Percentiles rank a stretch among this genome's conserved stretches.
These are phyloP conservation scores for Pestalotiopsis sp. DNA, from an alignment of 2,329 filamentous ascomycete genomes.

Conservation along the genomic window DNA sequence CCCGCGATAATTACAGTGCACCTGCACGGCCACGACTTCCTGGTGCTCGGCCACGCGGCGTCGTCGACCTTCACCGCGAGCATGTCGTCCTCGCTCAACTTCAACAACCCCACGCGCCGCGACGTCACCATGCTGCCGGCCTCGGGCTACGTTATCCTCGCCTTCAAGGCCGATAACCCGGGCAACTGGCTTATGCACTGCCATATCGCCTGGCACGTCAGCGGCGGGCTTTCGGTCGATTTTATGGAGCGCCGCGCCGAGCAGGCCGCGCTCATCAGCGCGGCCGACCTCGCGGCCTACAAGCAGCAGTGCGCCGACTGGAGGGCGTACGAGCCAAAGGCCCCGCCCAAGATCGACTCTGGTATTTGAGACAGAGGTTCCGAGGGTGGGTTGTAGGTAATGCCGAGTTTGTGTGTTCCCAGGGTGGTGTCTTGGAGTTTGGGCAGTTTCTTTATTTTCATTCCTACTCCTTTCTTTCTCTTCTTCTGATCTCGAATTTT, in stretches of 20 bases:
- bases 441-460: background rate
- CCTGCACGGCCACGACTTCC: constrained; percentile 34
- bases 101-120: constrained; percentile 43
- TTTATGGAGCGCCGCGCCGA: constrained; percentile 41
- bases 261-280: constrained; percentile 10
- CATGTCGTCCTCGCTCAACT: constrained; percentile 29
- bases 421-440: background rate
- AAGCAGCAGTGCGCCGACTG: constrained; percentile 14
- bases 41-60: constrained; percentile 25
- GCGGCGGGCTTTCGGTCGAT: constrained; percentile 49
- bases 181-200: constrained; percentile 50
- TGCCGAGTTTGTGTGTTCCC: background rate
- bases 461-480: background rate
- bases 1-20: constrained; percentile 16
- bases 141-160: constrained; percentile 46
- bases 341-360: constrained; percentile 11
- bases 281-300: background rate
- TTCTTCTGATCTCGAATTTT: background rate
- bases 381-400: background rate
- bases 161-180: constrained; percentile 51
- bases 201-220: constrained; percentile 51
- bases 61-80: constrained; percentile 24
- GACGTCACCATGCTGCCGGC: constrained; percentile 46
- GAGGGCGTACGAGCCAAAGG: constrained; percentile 1
- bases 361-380: background rate